phyloP scores from a whole-genome alignment of 768 basidiomycete species.

The Boletus reticuloceps region DNA sequence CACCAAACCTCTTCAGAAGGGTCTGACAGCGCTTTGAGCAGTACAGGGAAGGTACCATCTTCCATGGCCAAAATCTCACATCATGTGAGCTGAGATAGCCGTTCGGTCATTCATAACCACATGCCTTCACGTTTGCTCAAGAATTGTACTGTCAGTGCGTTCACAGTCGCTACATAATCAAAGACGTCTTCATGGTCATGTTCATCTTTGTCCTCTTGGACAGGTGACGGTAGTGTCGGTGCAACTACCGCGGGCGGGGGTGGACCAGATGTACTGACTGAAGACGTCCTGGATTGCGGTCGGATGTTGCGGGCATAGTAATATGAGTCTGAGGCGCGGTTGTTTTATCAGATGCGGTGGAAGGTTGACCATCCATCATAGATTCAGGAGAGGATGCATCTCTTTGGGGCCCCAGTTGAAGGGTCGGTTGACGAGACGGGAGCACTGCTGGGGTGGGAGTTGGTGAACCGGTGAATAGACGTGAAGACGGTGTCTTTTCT shows the following conservation, averaged over 20 bases:
- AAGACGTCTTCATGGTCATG: constrained; percentile 78
- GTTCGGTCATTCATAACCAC: no score
- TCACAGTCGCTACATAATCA: constrained; percentile 91
- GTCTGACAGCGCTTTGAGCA: no score
- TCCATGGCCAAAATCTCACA: no score
- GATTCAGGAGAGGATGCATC: constrained; percentile 52
- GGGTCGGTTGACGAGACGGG: constrained; percentile 49
- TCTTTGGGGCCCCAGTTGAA: constrained; percentile 39
- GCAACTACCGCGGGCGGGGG: constrained; percentile 32
- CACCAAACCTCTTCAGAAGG: no score
- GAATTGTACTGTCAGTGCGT: constrained; percentile 89
- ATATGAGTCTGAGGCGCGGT: constrained; percentile 34
- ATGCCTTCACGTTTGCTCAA: constrained; percentile 90
- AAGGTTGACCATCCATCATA: constrained; percentile 32
- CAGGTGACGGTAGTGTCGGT: constrained; percentile 28
- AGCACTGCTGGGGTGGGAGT: constrained; percentile 40
- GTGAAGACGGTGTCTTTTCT: constrained; percentile 33
- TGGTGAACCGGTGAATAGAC: constrained; percentile 54
- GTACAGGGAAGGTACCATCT: no score
- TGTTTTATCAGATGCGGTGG: constrained; percentile 42
- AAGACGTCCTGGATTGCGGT: constrained; percentile 61
- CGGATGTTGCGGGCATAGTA: constrained; percentile 34
- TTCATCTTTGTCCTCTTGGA: constrained; percentile 41
- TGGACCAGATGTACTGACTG: constrained; percentile 37
- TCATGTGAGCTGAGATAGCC: no score